Percentiles rank a stretch among this genome's conserved stretches.
Evolutionary conservation across 495 filamentous ascomycete genomes (phyloP).

Genomic region (Hypoxylon lienhwacheense): DNA sequence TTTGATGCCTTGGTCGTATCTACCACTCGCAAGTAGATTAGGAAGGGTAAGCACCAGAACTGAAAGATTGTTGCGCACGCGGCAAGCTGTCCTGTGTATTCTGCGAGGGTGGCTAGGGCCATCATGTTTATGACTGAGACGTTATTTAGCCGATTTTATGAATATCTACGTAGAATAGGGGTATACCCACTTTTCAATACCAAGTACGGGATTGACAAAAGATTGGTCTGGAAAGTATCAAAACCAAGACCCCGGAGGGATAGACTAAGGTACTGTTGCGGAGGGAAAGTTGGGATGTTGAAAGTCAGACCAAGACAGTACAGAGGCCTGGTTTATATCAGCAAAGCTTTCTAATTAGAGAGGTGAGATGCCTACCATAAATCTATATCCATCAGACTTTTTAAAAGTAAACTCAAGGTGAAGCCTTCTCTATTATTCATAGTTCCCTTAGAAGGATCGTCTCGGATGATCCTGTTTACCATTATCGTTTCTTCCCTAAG

Average conservation of each 20-base stretch:
- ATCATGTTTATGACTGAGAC: constrained; percentile 49
- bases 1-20: constrained; percentile 49
- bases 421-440: constrained; percentile 67
- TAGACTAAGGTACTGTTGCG: constrained; percentile 65
- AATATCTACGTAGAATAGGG: background rate
- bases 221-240: constrained; percentile 67
- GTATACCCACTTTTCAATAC: constrained; percentile 41
- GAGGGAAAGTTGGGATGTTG: constrained; percentile 61
- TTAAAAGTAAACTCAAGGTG: constrained; percentile 60
- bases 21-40: constrained; percentile 56
- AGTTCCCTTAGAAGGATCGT: constrained; percentile 68
- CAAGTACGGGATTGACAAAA: constrained; percentile 45
- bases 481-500: constrained; percentile 66
- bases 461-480: constrained; percentile 71
- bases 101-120: constrained; percentile 52
- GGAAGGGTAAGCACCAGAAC: constrained; percentile 59
- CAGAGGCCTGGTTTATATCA: constrained; percentile 52
- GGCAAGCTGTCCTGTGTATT: constrained; percentile 54
- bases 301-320: constrained; percentile 67
- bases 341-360: background rate
- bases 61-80: constrained; percentile 50
- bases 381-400: constrained; percentile 68
- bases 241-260: constrained; percentile 66
- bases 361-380: constrained; percentile 56
- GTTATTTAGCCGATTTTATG: constrained; percentile 8